Evolutionary conservation across 192 early-diverging fungal genomes (phyloP), one percentile per base, ranked within the genome.

Genomic region (Phlyctochytrium arcticum): DNA sequence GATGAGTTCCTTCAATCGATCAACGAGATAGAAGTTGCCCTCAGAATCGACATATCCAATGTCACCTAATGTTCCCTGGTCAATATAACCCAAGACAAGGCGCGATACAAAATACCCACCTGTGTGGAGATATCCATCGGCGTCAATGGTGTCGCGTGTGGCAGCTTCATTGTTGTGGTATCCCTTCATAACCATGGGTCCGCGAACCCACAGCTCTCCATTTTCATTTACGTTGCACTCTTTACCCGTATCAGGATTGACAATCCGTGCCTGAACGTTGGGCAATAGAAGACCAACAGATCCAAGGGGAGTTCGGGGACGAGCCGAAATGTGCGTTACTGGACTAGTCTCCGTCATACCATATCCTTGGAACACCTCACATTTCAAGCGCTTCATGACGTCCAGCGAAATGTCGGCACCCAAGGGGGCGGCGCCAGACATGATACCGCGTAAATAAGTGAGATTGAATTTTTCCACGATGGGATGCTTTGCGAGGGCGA

Each of bases 1-100:
- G 75, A 95, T 95, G 8, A 94, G 76, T 65, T 93, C 90, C 80
- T 94, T 98, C 27, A 89, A 67, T 19, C 95, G 88, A 62, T 91
- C 88, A 12, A 87, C 79, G 32, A 90, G 83, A 54, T 75, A 85
- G 65, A 85, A 86, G 65, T 83, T 69, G 5, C 87, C 89, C 3
- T 84, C 48, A 29, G 71, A 72, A 61, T 92, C 87, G 9, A 87
- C 70, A 17, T 80, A 54, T 0, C 82, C 92, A 33, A 98, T 75
- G 67, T 98, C 95, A 29, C 80, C 79, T 65, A 21, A 33, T 51
- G 24, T 17, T 0, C 15, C 7, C 3, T 17, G 15, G 27, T 5
- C n/a, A 0, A 36, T 44, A 21, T n/a, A 30, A 58, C 30, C 39
- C 1, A 21, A 47, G 57, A 17, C 21, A 48, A 31, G n/a, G 27